These are phyloP conservation scores for Syzygium malaccense DNA, from an alignment of 441 rosid species.

Conservation along the genomic window DNA sequence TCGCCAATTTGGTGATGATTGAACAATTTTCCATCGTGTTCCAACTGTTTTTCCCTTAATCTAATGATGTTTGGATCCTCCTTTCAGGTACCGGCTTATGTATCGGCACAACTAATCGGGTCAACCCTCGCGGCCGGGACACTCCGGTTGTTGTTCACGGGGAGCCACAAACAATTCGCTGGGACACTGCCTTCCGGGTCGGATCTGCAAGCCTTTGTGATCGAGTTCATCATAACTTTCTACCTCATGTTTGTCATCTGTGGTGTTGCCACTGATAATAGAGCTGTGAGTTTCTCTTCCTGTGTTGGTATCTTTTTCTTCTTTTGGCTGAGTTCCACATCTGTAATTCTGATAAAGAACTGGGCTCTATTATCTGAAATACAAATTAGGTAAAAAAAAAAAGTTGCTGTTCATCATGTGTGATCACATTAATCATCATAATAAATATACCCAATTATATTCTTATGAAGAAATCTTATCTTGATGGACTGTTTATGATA, in stretches of 20 bases:
- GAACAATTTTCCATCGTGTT: neutral
- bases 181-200: constrained; percentile 79
- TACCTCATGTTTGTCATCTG: constrained; percentile 83
- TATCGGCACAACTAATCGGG: constrained; percentile 59
- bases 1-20: neutral
- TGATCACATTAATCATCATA: neutral
- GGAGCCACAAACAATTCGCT: constrained; percentile 46
- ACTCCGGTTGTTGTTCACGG: constrained; percentile 53
- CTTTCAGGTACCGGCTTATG: constrained; percentile 65
- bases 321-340: neutral
- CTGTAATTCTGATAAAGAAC: neutral
- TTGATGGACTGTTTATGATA: neutral
- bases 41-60: neutral
- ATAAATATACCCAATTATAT: neutral
- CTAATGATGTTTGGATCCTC: neutral
- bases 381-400: neutral
- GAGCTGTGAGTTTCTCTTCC: constrained; percentile 53
- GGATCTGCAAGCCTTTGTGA: constrained; percentile 52
- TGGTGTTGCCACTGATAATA: constrained; percentile 83
- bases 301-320: neutral
- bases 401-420: neutral
- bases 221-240: constrained; percentile 93
- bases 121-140: constrained; percentile 78
- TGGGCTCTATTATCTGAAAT: neutral
- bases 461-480: neutral